Percentiles rank a stretch among this genome's conserved stretches.
Evolutionary conservation across 1,139 yeast species (phyloP).

Genomic region (Saccharomyces hybrid): DNA sequence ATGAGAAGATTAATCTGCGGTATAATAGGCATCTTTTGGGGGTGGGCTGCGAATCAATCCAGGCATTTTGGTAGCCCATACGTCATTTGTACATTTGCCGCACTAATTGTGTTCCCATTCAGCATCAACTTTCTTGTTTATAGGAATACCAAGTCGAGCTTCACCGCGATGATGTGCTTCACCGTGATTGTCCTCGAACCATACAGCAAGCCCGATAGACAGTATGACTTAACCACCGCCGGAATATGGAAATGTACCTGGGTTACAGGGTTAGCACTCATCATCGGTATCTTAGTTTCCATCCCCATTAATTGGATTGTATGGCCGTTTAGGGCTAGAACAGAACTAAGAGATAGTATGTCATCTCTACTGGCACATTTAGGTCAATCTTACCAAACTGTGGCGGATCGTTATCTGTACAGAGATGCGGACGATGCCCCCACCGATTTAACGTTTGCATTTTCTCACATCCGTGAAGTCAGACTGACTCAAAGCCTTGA

Average conservation of each 20-base stretch:
- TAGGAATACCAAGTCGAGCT: constrained; percentile 37
- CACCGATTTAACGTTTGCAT: constrained; percentile 37
- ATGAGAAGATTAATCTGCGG: too few species aligned
- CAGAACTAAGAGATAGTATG: constrained; percentile 37
- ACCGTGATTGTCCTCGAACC: constrained; percentile 36
- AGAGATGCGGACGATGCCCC: constrained; percentile 42
- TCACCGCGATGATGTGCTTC: constrained; percentile 37
- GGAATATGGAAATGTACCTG: constrained; percentile 35
- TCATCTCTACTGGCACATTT: constrained; percentile 37
- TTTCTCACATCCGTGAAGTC: constrained; percentile 42
- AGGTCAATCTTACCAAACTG: constrained; percentile 41
- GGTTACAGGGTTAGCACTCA: constrained; percentile 36
- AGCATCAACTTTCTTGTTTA: constrained; percentile 33
- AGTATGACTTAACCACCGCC: constrained; percentile 13
- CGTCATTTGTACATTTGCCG: constrained; percentile 38
- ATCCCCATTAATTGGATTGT: constrained; percentile 39
- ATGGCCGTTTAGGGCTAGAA: constrained; percentile 44
- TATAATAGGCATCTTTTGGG: too few species aligned
- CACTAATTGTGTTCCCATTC: constrained; percentile 32
- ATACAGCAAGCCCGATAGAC: constrained; percentile 15
- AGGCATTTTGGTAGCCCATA: constrained; percentile 34
- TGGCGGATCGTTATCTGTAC: constrained; percentile 42
- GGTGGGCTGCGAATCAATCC: constrained; percentile 39
- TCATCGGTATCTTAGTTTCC: constrained; percentile 36
- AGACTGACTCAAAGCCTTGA: constrained; percentile 39